Evolutionary conservation across 768 basidiomycete genomes (phyloP).

Genomic region (Collybia mongolica): DNA sequence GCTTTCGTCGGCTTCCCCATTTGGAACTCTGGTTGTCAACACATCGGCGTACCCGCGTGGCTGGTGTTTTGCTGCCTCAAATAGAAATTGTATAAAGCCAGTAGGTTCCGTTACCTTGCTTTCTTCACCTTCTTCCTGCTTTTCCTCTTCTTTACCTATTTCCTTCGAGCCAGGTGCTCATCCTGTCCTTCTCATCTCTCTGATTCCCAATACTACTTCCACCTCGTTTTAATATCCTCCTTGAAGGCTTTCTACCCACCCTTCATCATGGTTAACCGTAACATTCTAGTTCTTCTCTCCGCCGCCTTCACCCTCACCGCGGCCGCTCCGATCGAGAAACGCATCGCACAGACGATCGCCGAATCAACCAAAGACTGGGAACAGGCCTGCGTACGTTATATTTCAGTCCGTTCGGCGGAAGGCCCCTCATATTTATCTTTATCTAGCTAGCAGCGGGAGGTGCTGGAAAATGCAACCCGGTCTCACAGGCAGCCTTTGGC

Average conservation of each 20-base stretch:
- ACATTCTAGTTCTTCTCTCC: slow-evolving; percentile 27
- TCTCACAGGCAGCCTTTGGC: slow-evolving; percentile 41
- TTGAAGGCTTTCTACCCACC: background rate
- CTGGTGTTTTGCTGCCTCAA: too few relatives aligned
- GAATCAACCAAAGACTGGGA: slow-evolving; percentile 51
- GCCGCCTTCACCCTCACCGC: slow-evolving; percentile 24
- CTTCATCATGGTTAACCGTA: slow-evolving; percentile 27
- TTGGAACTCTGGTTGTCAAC: too few relatives aligned
- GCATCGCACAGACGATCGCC: slow-evolving; percentile 47
- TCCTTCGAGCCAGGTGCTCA: slow-evolving; percentile 11
- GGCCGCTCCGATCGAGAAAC: slow-evolving; percentile 38
- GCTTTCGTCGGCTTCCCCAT: too few relatives aligned
- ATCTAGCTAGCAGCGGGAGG: slow-evolving; percentile 42
- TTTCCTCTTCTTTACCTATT: background rate
- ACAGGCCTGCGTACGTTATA: slow-evolving; percentile 45
- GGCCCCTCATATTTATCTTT: background rate
- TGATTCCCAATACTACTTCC: background rate
- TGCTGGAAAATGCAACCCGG: slow-evolving; percentile 41
- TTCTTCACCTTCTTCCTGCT: background rate
- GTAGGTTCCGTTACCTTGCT: background rate
- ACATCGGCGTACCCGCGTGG: too few relatives aligned
- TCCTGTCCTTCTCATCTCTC: background rate
- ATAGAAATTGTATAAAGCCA: background rate
- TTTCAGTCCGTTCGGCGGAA: too few relatives aligned
- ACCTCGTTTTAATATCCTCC: background rate